Base-by-base conservation (phyloP, 169 alveolate genomes). In the Neospora caninum region DNA sequence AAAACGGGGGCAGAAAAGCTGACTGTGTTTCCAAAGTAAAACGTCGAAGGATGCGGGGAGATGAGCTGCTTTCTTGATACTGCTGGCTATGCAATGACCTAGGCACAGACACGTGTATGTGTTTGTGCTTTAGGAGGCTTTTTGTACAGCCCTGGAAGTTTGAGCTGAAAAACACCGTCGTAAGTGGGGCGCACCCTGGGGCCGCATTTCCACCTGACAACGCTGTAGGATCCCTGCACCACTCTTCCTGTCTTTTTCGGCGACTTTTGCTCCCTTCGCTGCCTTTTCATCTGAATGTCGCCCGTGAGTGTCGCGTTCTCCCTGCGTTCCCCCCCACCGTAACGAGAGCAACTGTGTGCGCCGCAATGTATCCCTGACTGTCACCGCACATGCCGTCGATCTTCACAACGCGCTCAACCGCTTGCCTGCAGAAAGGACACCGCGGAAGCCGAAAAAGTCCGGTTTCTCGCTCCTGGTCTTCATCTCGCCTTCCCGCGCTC, bases 381-480 rank as follows among this genome's bases (percentile, higher is more conserved):
- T 20, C 45, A 0, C 64, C n/a, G 38, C 89, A 82, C 39, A 29
- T 34, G 67, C 43, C 54, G 38, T 82, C 89, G 29, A 82, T 29
- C 38, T 82, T 82, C 69, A 82, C 69, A 6, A 82, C 10, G 1
- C 89, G 89, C 41, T 82, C 69, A 0, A 82, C 89, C 4, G n/a
- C 69, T 82, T 42, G 64, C 27, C 89, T 39, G 89, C 89, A 82
- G 67, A 82, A 42, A 2, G 89, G 89, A 49, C 89, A 82, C 29
- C 36, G 2, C 20, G 89, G 89, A 18, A 82, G 89, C 89, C 39
- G 89, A 1, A 42, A 9, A 13, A 34, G 41, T 43, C 31, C 42
- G 18, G 22, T 34, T 7, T 7, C 38, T 9, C 34, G 1, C 45
- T 10, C 45, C 31, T 16, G 27, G 41, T 78, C 86, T 36, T 16